Evolutionary conservation across 164 flowering plant species (phyloP).

Genomic region (Kingdonia uniflora): DNA sequence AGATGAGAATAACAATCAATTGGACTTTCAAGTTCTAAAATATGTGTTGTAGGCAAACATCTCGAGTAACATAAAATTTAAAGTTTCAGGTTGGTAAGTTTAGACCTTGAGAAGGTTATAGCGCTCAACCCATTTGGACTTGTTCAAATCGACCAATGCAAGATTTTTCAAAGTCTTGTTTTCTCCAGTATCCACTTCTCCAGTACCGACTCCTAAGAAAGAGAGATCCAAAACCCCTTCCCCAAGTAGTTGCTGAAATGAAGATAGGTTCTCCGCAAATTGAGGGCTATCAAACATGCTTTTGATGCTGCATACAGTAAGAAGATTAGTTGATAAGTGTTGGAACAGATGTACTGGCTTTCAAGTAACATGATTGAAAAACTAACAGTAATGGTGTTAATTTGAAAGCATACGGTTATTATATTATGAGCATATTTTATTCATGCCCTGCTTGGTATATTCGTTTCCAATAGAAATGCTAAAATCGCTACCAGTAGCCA

Average conservation of each 20-base stretch:
- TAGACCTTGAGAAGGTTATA: constrained; percentile 60
- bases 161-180: constrained; percentile 54
- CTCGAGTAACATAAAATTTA: not conserved
- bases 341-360: too few relatives aligned
- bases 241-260: constrained; percentile 61
- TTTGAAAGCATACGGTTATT: too few relatives aligned
- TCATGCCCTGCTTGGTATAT: too few relatives aligned
- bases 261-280: constrained; percentile 53
- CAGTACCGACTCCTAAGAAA: too few relatives aligned
- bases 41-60: too few relatives aligned
- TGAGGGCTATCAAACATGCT: constrained; percentile 63
- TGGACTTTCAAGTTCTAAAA: too few relatives aligned
- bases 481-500: too few relatives aligned
- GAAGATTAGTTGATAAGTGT: constrained; percentile 1
- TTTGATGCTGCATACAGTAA: constrained; percentile 44
- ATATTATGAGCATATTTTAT: too few relatives aligned
- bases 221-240: constrained; percentile 71
- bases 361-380: too few relatives aligned
- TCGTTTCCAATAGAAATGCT: too few relatives aligned
- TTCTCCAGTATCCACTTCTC: constrained; percentile 41
- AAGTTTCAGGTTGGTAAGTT: constrained; percentile 3
- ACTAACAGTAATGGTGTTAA: too few relatives aligned
- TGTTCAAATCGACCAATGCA: constrained; percentile 36
- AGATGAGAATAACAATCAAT: too few relatives aligned
- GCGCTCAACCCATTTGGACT: constrained; percentile 70